Percentiles rank a stretch among this genome's conserved stretches.
Conservation (phyloP, 1,284 basidiomycete species). For the Pterulicium gracile region DNA sequence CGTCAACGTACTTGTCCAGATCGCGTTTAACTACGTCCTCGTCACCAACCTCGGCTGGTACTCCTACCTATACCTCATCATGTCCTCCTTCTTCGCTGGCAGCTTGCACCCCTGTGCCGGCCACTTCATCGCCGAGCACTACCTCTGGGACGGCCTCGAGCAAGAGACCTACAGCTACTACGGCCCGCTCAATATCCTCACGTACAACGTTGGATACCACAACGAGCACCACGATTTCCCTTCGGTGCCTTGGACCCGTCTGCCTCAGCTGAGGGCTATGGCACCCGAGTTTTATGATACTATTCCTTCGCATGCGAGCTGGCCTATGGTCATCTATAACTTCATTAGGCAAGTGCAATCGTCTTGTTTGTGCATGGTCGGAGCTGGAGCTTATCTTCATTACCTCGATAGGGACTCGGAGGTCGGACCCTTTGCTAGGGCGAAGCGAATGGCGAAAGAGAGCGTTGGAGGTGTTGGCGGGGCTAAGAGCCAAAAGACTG, state of each 20-base stretch:
- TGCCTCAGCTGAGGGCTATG: constrained; percentile 72
- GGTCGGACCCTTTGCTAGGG: constrained; percentile 64
- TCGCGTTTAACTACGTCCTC: constrained; percentile 66
- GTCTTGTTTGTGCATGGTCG: too few species aligned
- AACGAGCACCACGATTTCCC: constrained; percentile 99
- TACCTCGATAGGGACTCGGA: constrained; percentile 52
- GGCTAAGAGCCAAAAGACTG: too few species aligned
- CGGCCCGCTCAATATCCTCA: constrained; percentile 81
- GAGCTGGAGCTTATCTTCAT: neutral
- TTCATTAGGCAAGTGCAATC: constrained; percentile 60
- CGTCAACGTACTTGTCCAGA: constrained; percentile 63
- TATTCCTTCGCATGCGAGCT: constrained; percentile 80
- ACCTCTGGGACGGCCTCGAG: constrained; percentile 79
- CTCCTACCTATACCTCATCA: constrained; percentile 77
- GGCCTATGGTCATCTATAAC: constrained; percentile 90
- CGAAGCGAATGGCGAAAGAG: constrained; percentile 23
- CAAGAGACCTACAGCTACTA: constrained; percentile 99
- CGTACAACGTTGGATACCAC: constrained; percentile 98
- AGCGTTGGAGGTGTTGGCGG: neutral
- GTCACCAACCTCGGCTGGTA: constrained; percentile 47
- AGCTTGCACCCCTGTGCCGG: constrained; percentile 92
- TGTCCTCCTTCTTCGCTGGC: constrained; percentile 91
- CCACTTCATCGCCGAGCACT: constrained; percentile 97
- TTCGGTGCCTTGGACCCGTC: constrained; percentile 90
- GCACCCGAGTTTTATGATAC: constrained; percentile 92